phyloP scores from a whole-genome alignment of 768 basidiomycete genomes.

The Coprinellus micaceus region DNA sequence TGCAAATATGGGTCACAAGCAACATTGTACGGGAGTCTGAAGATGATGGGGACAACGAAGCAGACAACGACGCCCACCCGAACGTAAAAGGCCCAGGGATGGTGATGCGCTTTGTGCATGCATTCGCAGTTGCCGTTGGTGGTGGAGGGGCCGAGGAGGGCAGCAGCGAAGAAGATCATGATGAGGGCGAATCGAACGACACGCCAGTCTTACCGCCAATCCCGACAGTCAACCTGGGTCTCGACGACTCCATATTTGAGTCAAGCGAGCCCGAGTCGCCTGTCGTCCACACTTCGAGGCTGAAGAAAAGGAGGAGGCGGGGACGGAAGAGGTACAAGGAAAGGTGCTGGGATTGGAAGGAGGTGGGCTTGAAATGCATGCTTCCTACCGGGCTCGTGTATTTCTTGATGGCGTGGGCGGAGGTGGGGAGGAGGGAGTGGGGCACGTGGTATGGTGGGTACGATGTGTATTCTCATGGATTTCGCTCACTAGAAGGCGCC shows the following conservation, averaged over 20 bases:
- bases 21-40: slow-evolving; percentile 60
- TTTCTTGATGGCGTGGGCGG: slow-evolving; percentile 77
- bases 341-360: slow-evolving; percentile 69
- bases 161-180: background rate
- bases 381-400: slow-evolving; percentile 74
- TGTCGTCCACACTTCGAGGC: background rate
- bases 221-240: too few species aligned
- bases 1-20: slow-evolving; percentile 95
- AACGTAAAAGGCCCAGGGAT: background rate
- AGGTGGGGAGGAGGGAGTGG: slow-evolving; percentile 46
- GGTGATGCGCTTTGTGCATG: background rate
- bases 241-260: background rate
- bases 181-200: background rate
- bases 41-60: slow-evolving; percentile 20
- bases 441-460: slow-evolving; percentile 18
- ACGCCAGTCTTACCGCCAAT: background rate
- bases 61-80: background rate
- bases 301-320: slow-evolving; percentile 1
- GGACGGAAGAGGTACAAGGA: slow-evolving; percentile 6
- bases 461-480: too few species aligned
- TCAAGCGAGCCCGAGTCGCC: background rate
- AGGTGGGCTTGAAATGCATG: slow-evolving; percentile 65
- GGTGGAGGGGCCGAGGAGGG: background rate
- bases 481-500: too few species aligned
- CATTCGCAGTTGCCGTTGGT: background rate